Evolutionary conservation across 305 asterid genomes (phyloP), one percentile per base, ranked within the genome.

Genomic region (Solanum hybrid): DNA sequence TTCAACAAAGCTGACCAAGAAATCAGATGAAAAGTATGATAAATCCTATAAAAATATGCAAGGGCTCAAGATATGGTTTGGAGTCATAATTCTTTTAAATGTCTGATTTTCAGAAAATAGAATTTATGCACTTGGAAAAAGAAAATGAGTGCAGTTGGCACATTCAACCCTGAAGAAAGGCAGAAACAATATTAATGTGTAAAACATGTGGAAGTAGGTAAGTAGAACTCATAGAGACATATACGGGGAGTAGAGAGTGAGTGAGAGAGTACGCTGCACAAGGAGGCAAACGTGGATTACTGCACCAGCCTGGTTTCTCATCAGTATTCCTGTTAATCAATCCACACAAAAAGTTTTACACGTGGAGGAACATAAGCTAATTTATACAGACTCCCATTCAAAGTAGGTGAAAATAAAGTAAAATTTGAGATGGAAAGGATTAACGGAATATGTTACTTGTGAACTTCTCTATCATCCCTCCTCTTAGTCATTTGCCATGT

Each of bases 401-500:
- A 9, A 82, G 32, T 39, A 82, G 32, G 24, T 27, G 72, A 20
- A 61, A 39, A 41, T 15, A 27, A 27, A 29, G 14, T 26, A 39
- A 81, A 81, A 4, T 39, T 14, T 39, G 70, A 86, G 24, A 13
- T 78, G 10, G 61, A 29, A 38, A 38, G 68, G 34, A 38, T 61
- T 61, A 88, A 33, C 6, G 85, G 89, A 90, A 61, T 61, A 61
- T 61, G 93, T 45, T 93, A 94, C 98, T 92, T 94, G 93, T 95
- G 98, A 91, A 95, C 96, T 92, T 95, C 96, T 81, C 89, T 93
- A 91, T 94, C 96, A 76, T 93, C 94, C 68, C 96, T 92, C 91
- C 94, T 94, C 92, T 94, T 93, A 24, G 98, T 95, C 98, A 95
- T 95, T 91, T 92, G 93, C 98, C 98, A 94, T 34, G 98, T 94